A percentile compares a stretch with the other conserved stretches of the same genome.
Evolutionary conservation across 2,329 filamentous ascomycete genomes (phyloP).

Genomic region (Rhynchosporium agropyri): DNA sequence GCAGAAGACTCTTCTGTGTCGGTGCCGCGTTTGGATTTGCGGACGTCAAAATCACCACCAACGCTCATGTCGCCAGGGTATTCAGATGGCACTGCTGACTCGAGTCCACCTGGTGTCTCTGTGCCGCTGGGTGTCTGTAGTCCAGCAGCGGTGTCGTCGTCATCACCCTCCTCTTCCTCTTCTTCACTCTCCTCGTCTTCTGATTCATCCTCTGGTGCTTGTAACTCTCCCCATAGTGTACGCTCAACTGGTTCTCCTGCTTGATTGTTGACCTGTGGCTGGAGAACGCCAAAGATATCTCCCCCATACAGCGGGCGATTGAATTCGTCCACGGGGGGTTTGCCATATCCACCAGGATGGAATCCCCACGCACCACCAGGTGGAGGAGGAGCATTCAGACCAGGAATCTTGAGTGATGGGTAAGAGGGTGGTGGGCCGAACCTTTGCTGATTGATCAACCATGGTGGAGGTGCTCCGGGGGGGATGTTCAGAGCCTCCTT

Average conservation of each 20-base stretch:
- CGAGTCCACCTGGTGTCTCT: slow-evolving; percentile 79
- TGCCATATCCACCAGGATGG: slow-evolving; percentile 92
- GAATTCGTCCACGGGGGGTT: slow-evolving; percentile 91
- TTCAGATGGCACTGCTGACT: slow-evolving; percentile 80
- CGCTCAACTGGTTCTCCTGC: slow-evolving; percentile 82
- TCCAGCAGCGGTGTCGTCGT: slow-evolving; percentile 65
- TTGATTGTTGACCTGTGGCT: slow-evolving; percentile 61
- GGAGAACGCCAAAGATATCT: slow-evolving; percentile 84
- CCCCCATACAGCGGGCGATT: slow-evolving; percentile 91
- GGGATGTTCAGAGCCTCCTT: slow-evolving; percentile 94
- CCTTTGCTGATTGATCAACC: slow-evolving; percentile 96
- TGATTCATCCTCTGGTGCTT: slow-evolving; percentile 76
- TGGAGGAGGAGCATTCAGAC: slow-evolving; percentile 90
- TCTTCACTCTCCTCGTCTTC: slow-evolving; percentile 71
- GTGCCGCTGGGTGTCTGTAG: slow-evolving; percentile 75
- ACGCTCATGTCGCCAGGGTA: slow-evolving; percentile 75
- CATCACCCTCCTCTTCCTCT: slow-evolving; percentile 61
- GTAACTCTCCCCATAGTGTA: slow-evolving; percentile 88
- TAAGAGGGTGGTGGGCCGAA: slow-evolving; percentile 93
- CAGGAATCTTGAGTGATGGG: slow-evolving; percentile 90
- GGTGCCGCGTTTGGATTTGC: slow-evolving; percentile 81
- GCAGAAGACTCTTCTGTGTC: slow-evolving; percentile 81
- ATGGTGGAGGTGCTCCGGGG: slow-evolving; percentile 88
- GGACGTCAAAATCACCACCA: slow-evolving; percentile 84
- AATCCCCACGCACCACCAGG: slow-evolving; percentile 92